Conservation (phyloP, 2,329 filamentous ascomycete species). For the Rhynchosporium agropyri region DNA sequence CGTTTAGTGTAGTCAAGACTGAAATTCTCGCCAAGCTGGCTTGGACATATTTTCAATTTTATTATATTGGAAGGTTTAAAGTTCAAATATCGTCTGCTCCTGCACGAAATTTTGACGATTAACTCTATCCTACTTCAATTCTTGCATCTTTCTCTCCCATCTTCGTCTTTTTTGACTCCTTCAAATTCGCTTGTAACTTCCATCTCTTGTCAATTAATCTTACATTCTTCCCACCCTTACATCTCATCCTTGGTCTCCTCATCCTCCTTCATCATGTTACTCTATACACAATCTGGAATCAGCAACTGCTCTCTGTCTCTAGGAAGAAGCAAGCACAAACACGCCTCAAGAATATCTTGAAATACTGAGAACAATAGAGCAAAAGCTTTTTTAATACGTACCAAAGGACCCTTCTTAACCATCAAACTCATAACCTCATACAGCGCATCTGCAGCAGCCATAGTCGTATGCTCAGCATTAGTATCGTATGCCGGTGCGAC, state of each 20-base stretch:
- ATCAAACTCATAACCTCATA: conserved; percentile 82
- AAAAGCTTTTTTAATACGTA: no score
- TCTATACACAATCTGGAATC: conserved; percentile 37
- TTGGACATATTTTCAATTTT: no score
- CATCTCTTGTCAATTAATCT: background rate
- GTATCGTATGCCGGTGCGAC: conserved; percentile 74
- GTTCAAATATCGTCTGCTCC: no score
- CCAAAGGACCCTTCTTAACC: conserved; percentile 74
- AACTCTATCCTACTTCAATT: no score
- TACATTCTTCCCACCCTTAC: conserved; percentile 17
- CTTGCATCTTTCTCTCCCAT: background rate
- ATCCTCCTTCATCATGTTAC: conserved; percentile 45
- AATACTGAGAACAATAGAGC: no score
- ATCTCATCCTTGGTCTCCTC: conserved; percentile 33
- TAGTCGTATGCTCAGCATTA: conserved; percentile 73
- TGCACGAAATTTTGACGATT: background rate
- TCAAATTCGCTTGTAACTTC: background rate
- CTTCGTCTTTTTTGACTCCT: background rate
- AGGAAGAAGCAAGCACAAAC: no score
- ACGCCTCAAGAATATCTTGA: no score
- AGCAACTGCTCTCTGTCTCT: no score
- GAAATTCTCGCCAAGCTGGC: no score
- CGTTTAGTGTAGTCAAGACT: no score
- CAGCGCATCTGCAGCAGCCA: conserved; percentile 70
- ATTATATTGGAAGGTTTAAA: no score